Evolutionary conservation across 179 eudicot genomes (phyloP).

Genomic region (Patellifolia procumbens): DNA sequence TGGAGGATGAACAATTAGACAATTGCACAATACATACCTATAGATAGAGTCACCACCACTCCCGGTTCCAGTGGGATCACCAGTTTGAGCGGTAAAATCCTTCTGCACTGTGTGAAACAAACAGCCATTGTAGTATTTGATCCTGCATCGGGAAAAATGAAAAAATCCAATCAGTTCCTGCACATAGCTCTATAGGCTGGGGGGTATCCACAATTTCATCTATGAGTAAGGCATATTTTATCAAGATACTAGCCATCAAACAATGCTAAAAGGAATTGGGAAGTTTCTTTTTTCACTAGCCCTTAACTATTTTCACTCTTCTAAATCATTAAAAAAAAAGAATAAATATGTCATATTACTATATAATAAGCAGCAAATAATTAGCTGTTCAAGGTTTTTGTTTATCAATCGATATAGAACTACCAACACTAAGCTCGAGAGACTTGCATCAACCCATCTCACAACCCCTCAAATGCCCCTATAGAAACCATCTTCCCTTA

Average conservation of each 20-base stretch:
- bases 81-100: conserved; percentile 97
- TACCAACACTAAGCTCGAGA: not conserved
- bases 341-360: not conserved
- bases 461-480: not conserved
- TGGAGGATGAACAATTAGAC: not conserved
- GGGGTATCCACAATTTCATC: not conserved
- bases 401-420: not conserved
- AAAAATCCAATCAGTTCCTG: not conserved
- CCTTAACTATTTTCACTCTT: too few relatives aligned
- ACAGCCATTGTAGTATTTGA: conserved; percentile 93
- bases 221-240: not conserved
- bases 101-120: conserved; percentile 86
- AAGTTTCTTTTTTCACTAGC: not conserved
- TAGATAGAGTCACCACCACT: conserved; percentile 86
- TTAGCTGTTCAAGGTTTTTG: not conserved
- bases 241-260: not conserved
- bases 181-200: not conserved
- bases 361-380: not conserved
- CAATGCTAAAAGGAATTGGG: not conserved
- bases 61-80: conserved; percentile 92
- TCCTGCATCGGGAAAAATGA: conserved; percentile 45
- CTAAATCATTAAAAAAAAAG: too few relatives aligned
- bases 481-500: not conserved
- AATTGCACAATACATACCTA: conserved; percentile 54
- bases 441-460: conserved; percentile 2